Evolutionary conservation across 805 yeast genomes (phyloP), one percentile per base, ranked within the genome.

Genomic region (Hanseniaspora pseudoguilliermondii): DNA sequence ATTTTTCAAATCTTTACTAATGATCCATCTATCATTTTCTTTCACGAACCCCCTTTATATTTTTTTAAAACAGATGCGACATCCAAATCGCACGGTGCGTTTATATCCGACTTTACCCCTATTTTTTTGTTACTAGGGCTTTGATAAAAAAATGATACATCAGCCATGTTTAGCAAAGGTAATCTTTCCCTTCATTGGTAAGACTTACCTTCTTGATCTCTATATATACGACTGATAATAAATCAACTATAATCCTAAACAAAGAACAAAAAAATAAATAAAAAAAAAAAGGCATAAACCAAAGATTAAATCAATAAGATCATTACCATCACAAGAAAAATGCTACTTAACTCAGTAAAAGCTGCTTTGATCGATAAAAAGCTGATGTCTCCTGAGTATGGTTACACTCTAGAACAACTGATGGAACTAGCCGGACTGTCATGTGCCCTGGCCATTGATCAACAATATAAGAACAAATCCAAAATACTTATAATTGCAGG

Each of bases 361-460:
- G 97, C 97, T 0, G 83, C 91, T 0, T 78, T 78, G 42, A 75
- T 91, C 29, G 98, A 91, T 64, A 75, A 77, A 59, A 96, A 90
- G 63, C 75, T 91, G 58, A 91, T 93, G 97, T 81, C 93, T 0
- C 70, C 84, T 0, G 82, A 82, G 2, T 93, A 64, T 48, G 68
- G 67, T 23, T 68, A 64, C 60, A 65, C 69, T 13, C 53, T 64
- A 35, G 63, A 67, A 47, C 69, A 65, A 50, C 52, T 76, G 71
- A 93, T 93, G 98, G 98, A 93, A 69, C 74, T 93, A 44, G 98
- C 98, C 0, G 98, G 98, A 0, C 75, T 90, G 32, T 81, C 96
- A 1, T 97, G 91, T 10, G 97, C 98, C 5, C 86, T 88, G 63
- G 86, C 95, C 0, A 77, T 90, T 2, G 81, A 79, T 64, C 77